Conservation (phyloP, 2,329 filamentous ascomycete genomes). For the Trichoderma lentiforme region DNA sequence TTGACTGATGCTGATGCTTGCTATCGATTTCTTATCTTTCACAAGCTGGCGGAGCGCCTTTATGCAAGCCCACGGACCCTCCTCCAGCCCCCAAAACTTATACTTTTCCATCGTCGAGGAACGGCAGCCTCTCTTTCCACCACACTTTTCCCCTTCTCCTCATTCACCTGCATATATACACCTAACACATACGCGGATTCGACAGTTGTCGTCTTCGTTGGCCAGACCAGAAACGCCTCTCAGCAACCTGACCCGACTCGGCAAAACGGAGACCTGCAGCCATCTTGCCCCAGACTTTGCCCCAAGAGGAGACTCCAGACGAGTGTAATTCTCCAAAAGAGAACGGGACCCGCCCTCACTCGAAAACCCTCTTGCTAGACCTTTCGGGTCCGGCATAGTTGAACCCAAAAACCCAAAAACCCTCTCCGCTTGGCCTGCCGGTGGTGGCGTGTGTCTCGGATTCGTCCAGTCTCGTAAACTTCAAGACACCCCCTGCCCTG, state of each 20-base stretch:
- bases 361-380: constrained; percentile 13
- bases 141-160: constrained; percentile 2
- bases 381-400: constrained; percentile 10
- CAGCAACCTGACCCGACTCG: neutral
- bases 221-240: neutral
- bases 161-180: constrained; percentile 12
- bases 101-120: constrained; percentile 18
- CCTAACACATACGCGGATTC: neutral
- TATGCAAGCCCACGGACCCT: constrained; percentile 13
- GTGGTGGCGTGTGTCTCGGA: constrained; percentile 14
- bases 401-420: constrained; percentile 14
- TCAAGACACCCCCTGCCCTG: constrained; percentile 15
- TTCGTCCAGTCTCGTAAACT: constrained; percentile 12
- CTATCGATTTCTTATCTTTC: neutral
- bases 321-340: neutral
- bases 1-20: neutral
- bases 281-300: constrained; percentile 10
- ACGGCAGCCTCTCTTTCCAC: constrained; percentile 5
- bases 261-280: constrained; percentile 3
- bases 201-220: neutral
- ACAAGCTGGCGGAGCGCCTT: neutral
- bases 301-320: neutral
- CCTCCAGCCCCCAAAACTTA: constrained; percentile 17
- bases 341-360: constrained; percentile 15
- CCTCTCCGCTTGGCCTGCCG: constrained; percentile 6